Evolutionary conservation across 2,329 filamentous ascomycete species (phyloP).

Genomic region (Pseudopithomyces maydicus): DNA sequence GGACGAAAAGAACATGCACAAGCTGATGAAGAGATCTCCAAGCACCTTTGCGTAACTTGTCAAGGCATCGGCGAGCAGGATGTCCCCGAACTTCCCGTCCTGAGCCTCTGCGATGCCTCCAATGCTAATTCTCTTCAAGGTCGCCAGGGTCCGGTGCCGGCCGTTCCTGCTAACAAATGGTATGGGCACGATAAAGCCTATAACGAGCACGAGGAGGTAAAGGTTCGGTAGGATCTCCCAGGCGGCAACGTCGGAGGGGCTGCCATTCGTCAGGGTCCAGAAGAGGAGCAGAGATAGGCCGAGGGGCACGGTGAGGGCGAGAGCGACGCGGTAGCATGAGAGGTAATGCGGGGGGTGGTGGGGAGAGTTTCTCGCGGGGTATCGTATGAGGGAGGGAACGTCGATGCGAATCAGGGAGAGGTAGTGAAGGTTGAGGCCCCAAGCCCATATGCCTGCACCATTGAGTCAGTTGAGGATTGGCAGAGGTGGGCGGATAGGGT

Average conservation of each 20-base stretch:
- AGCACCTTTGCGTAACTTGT: slow-evolving; percentile 94
- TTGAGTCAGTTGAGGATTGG: background rate
- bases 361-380: slow-evolving; percentile 74
- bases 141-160: slow-evolving; percentile 75
- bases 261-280: slow-evolving; percentile 78
- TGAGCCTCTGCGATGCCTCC: slow-evolving; percentile 85
- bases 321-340: slow-evolving; percentile 85
- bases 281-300: slow-evolving; percentile 76
- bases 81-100: slow-evolving; percentile 93
- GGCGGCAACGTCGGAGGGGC: slow-evolving; percentile 69
- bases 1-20: slow-evolving; percentile 86
- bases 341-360: slow-evolving; percentile 76
- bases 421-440: slow-evolving; percentile 90
- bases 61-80: slow-evolving; percentile 89
- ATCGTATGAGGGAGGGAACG: slow-evolving; percentile 83
- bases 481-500: background rate
- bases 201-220: slow-evolving; percentile 74
- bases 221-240: slow-evolving; percentile 88
- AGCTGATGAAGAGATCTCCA: slow-evolving; percentile 83
- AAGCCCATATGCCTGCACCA: slow-evolving; percentile 83
- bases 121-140: slow-evolving; percentile 76
- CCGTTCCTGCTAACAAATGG: slow-evolving; percentile 71
- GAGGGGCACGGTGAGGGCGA: slow-evolving; percentile 74
- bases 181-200: slow-evolving; percentile 75
- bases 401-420: slow-evolving; percentile 82